These are phyloP conservation scores for Sclerotiophoma versabilis DNA, from an alignment of 2,329 filamentous ascomycete genomes.

Conservation along the genomic window DNA sequence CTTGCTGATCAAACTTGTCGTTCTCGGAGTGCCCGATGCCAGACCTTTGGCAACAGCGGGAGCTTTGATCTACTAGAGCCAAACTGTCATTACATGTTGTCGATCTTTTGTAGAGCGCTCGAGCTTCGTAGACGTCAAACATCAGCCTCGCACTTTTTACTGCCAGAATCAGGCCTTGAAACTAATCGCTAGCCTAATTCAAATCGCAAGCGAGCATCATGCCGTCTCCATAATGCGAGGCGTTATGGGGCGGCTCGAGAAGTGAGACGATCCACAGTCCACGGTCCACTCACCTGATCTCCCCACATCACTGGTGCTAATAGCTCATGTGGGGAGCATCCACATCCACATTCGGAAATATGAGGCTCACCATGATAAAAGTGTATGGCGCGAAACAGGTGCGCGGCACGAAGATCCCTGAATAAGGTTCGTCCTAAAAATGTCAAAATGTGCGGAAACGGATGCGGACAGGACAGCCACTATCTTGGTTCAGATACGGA, in stretches of 20 bases:
- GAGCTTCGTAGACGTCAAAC: background rate
- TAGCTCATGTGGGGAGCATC: constrained; percentile 18
- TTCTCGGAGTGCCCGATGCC: constrained; percentile 11
- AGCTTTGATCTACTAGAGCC: background rate
- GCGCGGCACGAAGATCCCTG: constrained; percentile 3
- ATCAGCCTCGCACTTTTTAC: constrained; percentile 1
- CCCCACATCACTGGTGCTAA: constrained; percentile 7
- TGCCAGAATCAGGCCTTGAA: too few species aligned
- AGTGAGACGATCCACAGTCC: background rate
- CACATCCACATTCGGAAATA: constrained; percentile 8
- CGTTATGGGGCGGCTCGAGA: constrained; percentile 5
- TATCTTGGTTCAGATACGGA: background rate
- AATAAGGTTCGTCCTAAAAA: background rate
- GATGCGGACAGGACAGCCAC: background rate
- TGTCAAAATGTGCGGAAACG: background rate
- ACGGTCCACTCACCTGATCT: background rate
- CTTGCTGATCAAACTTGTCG: background rate
- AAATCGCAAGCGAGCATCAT: background rate
- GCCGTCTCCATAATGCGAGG: background rate
- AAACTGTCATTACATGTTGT: background rate
- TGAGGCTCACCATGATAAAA: constrained; percentile 4
- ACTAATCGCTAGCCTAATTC: background rate
- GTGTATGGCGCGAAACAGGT: background rate
- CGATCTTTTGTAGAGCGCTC: constrained; percentile 1
- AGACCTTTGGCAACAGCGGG: background rate